phyloP scores from a whole-genome alignment of 2,329 filamentous ascomycete species.

The Epichloe amarillans region DNA sequence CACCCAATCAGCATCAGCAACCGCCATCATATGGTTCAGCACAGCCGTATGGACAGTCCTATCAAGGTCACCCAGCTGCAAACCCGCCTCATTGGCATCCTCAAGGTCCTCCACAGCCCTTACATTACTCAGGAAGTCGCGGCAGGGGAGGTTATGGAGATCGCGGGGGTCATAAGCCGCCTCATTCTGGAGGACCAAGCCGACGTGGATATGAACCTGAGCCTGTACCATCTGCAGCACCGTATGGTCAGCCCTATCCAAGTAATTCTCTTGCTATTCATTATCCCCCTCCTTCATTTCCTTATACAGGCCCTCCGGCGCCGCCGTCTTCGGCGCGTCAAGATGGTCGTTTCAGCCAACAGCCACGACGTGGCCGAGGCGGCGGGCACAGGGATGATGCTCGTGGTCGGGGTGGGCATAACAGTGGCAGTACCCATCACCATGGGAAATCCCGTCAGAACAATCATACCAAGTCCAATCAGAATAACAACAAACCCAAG shows the following conservation, averaged over 20 bases:
- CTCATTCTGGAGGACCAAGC: slow-evolving; percentile 17
- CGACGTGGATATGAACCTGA: slow-evolving; percentile 24
- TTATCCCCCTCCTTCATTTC: slow-evolving; percentile 20
- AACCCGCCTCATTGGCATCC: slow-evolving; percentile 9
- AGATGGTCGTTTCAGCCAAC: slow-evolving; percentile 22
- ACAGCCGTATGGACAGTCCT: slow-evolving; percentile 23
- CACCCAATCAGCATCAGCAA: slow-evolving; percentile 26
- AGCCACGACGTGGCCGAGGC: slow-evolving; percentile 21
- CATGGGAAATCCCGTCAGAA: slow-evolving; percentile 31
- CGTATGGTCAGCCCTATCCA: slow-evolving; percentile 27
- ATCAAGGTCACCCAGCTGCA: slow-evolving; percentile 20
- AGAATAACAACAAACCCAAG: slow-evolving; percentile 14
- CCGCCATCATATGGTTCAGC: slow-evolving; percentile 30
- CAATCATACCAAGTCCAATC: slow-evolving; percentile 15
- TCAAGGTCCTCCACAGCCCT: slow-evolving; percentile 19
- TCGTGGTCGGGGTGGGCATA: slow-evolving; percentile 28
- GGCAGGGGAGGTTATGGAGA: slow-evolving; percentile 33
- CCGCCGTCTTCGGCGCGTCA: slow-evolving; percentile 21
- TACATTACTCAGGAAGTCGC: slow-evolving; percentile 27
- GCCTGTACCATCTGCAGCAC: slow-evolving; percentile 17
- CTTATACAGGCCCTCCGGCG: slow-evolving; percentile 27
- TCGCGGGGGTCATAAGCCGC: slow-evolving; percentile 24
- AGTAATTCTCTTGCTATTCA: slow-evolving; percentile 26
- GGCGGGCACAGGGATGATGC: slow-evolving; percentile 22
- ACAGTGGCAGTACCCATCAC: slow-evolving; percentile 13